Evolutionary conservation across 108 stramenopile genomes (phyloP), one percentile per base, ranked within the genome.

Genomic region (Skeletonema menzelii): DNA sequence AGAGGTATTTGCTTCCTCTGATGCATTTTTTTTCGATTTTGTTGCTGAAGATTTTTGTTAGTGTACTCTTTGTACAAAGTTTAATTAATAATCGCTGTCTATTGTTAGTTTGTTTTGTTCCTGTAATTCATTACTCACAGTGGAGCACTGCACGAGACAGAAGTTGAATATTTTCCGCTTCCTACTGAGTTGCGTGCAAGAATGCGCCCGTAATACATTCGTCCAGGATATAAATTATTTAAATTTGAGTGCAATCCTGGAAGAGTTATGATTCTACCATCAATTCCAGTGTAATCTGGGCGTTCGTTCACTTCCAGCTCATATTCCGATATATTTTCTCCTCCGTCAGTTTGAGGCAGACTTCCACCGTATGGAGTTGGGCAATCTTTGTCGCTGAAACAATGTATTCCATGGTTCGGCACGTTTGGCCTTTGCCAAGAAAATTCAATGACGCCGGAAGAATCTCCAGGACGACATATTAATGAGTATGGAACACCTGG

Each of bases 321-420:
- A 72, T 95, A 95, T 56, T 88, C 88, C 27, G 56, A 38, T 14
- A 95, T 88, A 20, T 75, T 69, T 31, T 75, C 70, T 6, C 94
- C 95, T 20, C 93, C 95, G 55, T 91, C 79, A 47, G 86, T 87
- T n/a, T 71, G 69, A 28, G 88, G 72, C 12, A 84, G 58, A 30
- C 60, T 69, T 19, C 84, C 84, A 0, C 92, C 89, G 56, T 86
- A 84, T 8, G 89, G 77, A 27, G 87, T 84, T 49, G 91, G 91
- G 44, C 95, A 93, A 47, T 82, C 76, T 26, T 35, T 78, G 27
- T 75, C 77, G 15, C 86, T 88, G 44, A 46, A 69, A 73, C 95
- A 96, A 1, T 89, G 82, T 49, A 94, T 81, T 31, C 72, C 84
- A 69, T 96, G 93, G 59, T 72, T 62, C 10, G 93, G 93, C 12